Conservation (phyloP, 23 red algal species). For the Gracilaria domingensis region DNA sequence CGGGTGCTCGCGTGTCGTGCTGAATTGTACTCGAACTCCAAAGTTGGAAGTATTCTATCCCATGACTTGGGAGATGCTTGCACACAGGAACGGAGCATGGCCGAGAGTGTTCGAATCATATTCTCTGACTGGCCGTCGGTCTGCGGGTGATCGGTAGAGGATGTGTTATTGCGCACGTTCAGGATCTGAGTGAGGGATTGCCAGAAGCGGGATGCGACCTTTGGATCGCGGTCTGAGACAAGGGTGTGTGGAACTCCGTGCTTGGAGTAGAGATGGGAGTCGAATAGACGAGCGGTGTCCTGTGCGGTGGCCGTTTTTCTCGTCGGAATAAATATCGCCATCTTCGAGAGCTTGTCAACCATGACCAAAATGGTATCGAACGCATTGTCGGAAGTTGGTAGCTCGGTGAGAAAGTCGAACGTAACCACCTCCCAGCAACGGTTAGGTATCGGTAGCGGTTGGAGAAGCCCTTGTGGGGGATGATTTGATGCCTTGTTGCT, state of each 20-base stretch:
- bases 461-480: neutral
- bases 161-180: neutral
- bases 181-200: neutral
- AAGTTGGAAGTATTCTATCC: conserved; percentile 1
- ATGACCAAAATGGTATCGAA: conserved; percentile 7
- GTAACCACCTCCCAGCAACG: conserved; percentile 34
- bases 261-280: neutral
- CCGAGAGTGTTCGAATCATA: neutral
- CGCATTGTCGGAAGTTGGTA: neutral
- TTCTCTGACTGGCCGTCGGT: conserved; percentile 6
- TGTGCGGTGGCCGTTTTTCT: neutral
- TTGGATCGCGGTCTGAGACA: conserved; percentile 3
- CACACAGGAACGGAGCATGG: neutral
- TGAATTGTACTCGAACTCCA: conserved; percentile 12
- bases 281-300: neutral
- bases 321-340: neutral
- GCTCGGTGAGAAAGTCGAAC: conserved; percentile 21
- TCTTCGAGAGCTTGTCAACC: neutral
- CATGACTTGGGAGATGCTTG: neutral
- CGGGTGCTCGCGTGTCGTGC: neutral
- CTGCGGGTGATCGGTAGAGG: conserved; percentile 2
- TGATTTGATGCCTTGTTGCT: neutral
- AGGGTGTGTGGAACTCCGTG: conserved; percentile 10
- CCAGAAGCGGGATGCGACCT: conserved; percentile 2
- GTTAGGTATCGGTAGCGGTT: conserved; percentile 11